These are phyloP conservation scores for Sporothrix protearum DNA, from an alignment of 2,329 filamentous ascomycete genomes.

Conservation along the genomic window DNA sequence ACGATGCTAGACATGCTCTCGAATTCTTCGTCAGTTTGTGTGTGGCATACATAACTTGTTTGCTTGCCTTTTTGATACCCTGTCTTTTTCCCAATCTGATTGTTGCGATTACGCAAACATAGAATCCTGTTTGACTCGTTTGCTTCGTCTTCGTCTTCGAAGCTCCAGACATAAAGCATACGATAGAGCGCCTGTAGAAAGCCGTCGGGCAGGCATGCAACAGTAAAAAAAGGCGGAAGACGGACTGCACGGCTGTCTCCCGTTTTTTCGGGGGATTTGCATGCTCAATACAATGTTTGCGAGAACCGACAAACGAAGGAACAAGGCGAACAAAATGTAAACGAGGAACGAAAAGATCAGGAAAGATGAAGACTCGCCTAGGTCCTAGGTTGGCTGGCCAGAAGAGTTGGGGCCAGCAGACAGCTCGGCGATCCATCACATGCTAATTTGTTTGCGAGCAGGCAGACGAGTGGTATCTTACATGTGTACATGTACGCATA, in stretches of 20 bases:
- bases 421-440: constrained; percentile 1
- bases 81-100: neutral
- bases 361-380: neutral
- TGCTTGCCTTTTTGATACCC: neutral
- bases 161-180: neutral
- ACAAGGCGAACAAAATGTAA: neutral
- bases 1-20: neutral
- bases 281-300: neutral
- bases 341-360: neutral
- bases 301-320: neutral
- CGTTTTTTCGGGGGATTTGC: neutral
- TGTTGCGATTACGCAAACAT: neutral
- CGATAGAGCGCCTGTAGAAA: neutral
- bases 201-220: neutral
- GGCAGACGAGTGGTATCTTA: too few relatives aligned
- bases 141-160: neutral
- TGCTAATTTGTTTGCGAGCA: neutral
- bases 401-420: neutral
- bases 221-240: neutral
- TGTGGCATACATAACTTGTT: neutral
- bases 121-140: neutral
- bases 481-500: too few relatives aligned
- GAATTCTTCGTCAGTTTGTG: neutral
- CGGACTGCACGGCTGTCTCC: neutral
- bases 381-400: neutral